Conservation (phyloP, 371 early-diverging fungal species). For the Apophysomyces sp. region DNA sequence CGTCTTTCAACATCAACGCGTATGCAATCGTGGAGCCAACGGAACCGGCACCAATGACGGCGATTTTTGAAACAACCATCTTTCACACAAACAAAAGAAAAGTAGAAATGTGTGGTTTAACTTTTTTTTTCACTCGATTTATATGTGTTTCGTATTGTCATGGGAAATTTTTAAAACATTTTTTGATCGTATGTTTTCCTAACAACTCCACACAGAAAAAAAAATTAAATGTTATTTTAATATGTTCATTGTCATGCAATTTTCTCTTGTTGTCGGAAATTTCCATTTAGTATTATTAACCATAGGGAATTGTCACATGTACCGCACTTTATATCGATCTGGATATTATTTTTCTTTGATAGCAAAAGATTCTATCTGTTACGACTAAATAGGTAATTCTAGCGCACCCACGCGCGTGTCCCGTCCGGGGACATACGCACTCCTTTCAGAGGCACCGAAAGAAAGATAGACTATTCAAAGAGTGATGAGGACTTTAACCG, state of each 20-base stretch:
- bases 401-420: no score
- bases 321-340: no score
- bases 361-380: no score
- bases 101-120: neutral
- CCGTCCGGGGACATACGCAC: no score
- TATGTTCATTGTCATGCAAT: neutral
- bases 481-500: no score
- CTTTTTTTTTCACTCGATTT: neutral
- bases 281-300: no score
- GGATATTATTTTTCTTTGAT: no score
- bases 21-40: conserved; percentile 82
- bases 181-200: neutral
- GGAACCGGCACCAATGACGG: conserved; percentile 81
- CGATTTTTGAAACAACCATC: conserved; percentile 26
- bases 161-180: neutral
- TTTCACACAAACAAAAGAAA: neutral
- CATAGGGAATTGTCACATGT: no score
- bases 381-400: no score
- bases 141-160: neutral
- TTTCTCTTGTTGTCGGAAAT: neutral
- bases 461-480: no score
- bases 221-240: neutral
- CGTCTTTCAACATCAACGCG: conserved; percentile 67
- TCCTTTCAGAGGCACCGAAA: no score
- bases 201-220: neutral